Percentiles rank a stretch among this genome's conserved stretches.
These are phyloP conservation scores for Diplodia mutila DNA, from an alignment of 2,329 filamentous ascomycete species.

Conservation along the genomic window DNA sequence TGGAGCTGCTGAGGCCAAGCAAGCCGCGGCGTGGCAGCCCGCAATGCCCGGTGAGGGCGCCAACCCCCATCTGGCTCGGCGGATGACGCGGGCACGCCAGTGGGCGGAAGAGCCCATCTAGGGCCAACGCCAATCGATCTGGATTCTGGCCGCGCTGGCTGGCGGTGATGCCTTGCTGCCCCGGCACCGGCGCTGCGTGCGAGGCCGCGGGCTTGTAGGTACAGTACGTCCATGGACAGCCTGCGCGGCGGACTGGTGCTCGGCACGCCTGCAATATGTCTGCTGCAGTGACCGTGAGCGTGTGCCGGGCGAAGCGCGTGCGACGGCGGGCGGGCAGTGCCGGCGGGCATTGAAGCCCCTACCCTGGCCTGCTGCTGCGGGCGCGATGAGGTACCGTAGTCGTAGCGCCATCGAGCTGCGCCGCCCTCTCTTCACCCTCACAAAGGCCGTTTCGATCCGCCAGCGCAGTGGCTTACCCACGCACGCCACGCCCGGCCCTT, in stretches of 20 bases:
- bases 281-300: slow-evolving; percentile 7
- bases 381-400: slow-evolving; percentile 13
- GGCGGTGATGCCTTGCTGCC: neutral
- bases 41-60: neutral
- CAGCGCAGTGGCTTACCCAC: slow-evolving; percentile 19
- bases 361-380: neutral
- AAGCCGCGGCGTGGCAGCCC: neutral
- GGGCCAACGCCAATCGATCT: slow-evolving; percentile 19
- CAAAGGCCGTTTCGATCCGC: slow-evolving; percentile 21
- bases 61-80: slow-evolving; percentile 8
- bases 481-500: slow-evolving; percentile 14
- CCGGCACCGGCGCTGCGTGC: neutral
- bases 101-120: slow-evolving; percentile 10
- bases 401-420: slow-evolving; percentile 15
- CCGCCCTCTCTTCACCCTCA: slow-evolving; percentile 20
- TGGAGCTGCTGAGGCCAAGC: neutral
- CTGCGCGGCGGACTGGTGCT: neutral
- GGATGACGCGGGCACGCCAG: slow-evolving; percentile 1
- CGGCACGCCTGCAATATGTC: slow-evolving; percentile 20
- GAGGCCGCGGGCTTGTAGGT: neutral
- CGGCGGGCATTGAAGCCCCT: slow-evolving; percentile 14
- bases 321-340: slow-evolving; percentile 4
- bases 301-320: slow-evolving; percentile 19
- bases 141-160: slow-evolving; percentile 1
- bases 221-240: neutral